Conservation (phyloP, 495 filamentous ascomycete genomes). For the Penicillium parvum region DNA sequence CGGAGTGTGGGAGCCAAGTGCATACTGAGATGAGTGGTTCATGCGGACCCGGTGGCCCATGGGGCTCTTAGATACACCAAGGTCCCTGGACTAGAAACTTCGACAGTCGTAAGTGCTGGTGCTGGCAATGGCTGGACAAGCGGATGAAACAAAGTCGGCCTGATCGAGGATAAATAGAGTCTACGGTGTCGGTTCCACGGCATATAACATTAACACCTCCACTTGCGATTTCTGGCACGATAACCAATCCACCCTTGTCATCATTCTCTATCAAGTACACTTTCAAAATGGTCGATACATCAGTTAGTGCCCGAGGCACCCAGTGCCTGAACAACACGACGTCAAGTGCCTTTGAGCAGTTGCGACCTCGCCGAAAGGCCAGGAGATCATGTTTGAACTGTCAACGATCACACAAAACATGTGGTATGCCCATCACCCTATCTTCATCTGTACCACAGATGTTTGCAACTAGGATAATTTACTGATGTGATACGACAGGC, state of each 20-base stretch:
- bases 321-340: not conserved
- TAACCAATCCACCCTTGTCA: too few species aligned
- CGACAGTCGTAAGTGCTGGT: too few species aligned
- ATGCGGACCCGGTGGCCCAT: constrained; percentile 11
- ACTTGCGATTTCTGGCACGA: not conserved
- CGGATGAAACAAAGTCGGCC: too few species aligned
- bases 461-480: not conserved
- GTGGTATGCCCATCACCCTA: not conserved
- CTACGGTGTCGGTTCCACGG: too few species aligned
- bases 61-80: too few species aligned
- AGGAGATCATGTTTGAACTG: constrained; percentile 8
- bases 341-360: not conserved
- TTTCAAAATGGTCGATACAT: too few species aligned
- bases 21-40: too few species aligned
- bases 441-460: too few species aligned
- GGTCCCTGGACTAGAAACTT: too few species aligned
- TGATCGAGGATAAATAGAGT: too few species aligned
- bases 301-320: not conserved
- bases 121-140: too few species aligned
- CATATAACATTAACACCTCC: not conserved
- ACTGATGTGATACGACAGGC: not conserved
- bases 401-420: constrained; percentile 10
- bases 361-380: constrained; percentile 1
- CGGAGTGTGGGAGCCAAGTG: not conserved
- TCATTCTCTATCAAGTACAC: too few species aligned